Base-by-base conservation (phyloP, 176 grass and related monocot genomes). In the Saccharum spontaneum region DNA sequence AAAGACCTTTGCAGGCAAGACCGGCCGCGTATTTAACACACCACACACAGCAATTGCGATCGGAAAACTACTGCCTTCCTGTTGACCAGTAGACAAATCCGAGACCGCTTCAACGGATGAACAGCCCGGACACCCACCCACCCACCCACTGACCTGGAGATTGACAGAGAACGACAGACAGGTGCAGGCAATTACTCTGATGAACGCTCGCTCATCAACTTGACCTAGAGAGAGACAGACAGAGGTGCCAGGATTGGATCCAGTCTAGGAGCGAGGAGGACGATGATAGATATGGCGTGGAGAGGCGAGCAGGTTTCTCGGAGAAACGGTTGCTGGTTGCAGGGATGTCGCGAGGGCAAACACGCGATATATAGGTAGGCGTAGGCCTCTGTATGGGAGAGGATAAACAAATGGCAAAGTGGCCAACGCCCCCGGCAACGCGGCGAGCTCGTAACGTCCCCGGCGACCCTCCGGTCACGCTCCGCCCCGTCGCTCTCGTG, bases 381-480 rank as follows among this genome's bases (percentile, higher is more conserved):
- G 18, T 23, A 62, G 22, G n/a, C 3, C 31, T 23, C 1, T 22
- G 73, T 50, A 22, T 3, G 16, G 61, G 59, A 30, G 39, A 39
- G 0, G n/a, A 84, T 12, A 75, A 60, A 61, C 65, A 79, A 46
- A 62, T 33, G 62, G 46, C 28, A 28, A 28, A 28, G 52, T 78
- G 88, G 84, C 84, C 88, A 66, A 23, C 37, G 33, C 68, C 89
- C 80, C 75, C 61, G 74, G 17, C 18, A 75, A 80, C 69, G 70
- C 89, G 89, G 76, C 67, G 54, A 59, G 18, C 6, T 55, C 28
- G 57, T 41, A 83, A 83, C 54, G 52, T 84, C 84, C 52, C 49
- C 49, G 31, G 12, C 37, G 38, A 67, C 28, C 28, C 41, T 24
- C 41, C 66, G 7, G 8, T 15, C 14, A 18, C 65, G 30, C 12